Evolutionary conservation across 1,284 basidiomycete species (phyloP).

Genomic region (Somion occarium): DNA sequence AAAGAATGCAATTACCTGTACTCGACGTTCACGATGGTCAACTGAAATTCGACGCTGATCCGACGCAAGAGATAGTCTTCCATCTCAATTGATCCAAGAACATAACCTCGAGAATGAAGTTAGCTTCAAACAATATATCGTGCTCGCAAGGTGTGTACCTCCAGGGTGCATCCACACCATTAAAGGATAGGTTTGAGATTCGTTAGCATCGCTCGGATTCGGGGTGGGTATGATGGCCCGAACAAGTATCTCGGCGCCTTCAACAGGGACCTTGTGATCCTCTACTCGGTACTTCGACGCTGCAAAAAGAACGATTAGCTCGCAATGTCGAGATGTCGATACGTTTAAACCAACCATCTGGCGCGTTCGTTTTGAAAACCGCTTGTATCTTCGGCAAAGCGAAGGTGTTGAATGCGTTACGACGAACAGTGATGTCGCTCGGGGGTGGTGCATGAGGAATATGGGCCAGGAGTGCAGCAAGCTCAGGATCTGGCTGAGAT

Average conservation of each 20-base stretch:
- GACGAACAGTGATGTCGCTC: neutral
- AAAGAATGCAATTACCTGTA: slow-evolving; percentile 11
- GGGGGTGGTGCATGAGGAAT: slow-evolving; percentile 1
- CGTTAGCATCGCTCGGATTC: too few relatives aligned
- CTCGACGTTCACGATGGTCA: slow-evolving; percentile 17
- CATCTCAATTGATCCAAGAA: slow-evolving; percentile 5
- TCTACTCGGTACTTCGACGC: neutral
- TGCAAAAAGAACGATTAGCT: neutral
- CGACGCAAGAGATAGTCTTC: slow-evolving; percentile 5
- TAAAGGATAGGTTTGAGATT: neutral
- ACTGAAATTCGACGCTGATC: slow-evolving; percentile 12
- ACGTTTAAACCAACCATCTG: neutral
- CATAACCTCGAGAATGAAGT: neutral
- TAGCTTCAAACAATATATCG: neutral
- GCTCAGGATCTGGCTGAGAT: slow-evolving; percentile 8
- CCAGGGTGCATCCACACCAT: slow-evolving; percentile 3
- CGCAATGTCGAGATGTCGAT: neutral
- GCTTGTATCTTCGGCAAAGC: neutral
- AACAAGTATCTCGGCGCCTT: slow-evolving; percentile 4
- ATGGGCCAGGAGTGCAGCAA: neutral
- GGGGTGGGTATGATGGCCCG: neutral
- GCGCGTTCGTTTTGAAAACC: neutral
- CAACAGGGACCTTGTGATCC: slow-evolving; percentile 1
- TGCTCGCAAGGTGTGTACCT: neutral
- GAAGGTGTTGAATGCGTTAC: neutral